phyloP scores from a whole-genome alignment of 768 basidiomycete genomes.

The Chalciporus chontae region DNA sequence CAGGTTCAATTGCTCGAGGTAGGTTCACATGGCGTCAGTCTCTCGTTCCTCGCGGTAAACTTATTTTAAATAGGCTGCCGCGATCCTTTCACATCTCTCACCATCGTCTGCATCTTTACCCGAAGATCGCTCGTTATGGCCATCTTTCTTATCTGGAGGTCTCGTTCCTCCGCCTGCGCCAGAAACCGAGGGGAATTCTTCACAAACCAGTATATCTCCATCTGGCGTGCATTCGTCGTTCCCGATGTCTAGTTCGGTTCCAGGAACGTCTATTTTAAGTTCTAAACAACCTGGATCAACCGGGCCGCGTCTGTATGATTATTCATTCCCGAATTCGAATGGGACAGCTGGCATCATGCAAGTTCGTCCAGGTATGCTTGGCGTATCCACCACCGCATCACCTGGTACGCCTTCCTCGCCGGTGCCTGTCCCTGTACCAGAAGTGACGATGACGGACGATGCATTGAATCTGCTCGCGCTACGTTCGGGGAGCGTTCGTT shows the following conservation, averaged over 20 bases:
- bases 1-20: constrained; percentile 96
- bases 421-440: constrained; percentile 30
- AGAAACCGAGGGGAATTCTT: constrained; percentile 6
- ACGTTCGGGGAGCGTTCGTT: constrained; percentile 19
- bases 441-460: constrained; percentile 23
- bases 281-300: constrained; percentile 29
- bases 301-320: constrained; percentile 67
- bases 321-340: constrained; percentile 43
- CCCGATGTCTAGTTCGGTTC: constrained; percentile 53
- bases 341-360: constrained; percentile 46
- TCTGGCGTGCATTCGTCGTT: constrained; percentile 17
- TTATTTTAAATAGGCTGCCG: constrained; percentile 63
- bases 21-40: background rate
- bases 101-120: constrained; percentile 73
- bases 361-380: constrained; percentile 55
- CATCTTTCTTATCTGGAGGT: constrained; percentile 74
- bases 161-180: constrained; percentile 50
- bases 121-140: constrained; percentile 92
- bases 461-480: constrained; percentile 27
- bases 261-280: constrained; percentile 30
- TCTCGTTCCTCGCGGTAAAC: constrained; percentile 9
- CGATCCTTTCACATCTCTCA: constrained; percentile 87
- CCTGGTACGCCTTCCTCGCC: background rate
- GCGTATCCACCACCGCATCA: constrained; percentile 30
- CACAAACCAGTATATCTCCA: constrained; percentile 17